Evolutionary conservation across 352 stramenopile genomes (phyloP).

Genomic region (Phytopythium litorale): DNA sequence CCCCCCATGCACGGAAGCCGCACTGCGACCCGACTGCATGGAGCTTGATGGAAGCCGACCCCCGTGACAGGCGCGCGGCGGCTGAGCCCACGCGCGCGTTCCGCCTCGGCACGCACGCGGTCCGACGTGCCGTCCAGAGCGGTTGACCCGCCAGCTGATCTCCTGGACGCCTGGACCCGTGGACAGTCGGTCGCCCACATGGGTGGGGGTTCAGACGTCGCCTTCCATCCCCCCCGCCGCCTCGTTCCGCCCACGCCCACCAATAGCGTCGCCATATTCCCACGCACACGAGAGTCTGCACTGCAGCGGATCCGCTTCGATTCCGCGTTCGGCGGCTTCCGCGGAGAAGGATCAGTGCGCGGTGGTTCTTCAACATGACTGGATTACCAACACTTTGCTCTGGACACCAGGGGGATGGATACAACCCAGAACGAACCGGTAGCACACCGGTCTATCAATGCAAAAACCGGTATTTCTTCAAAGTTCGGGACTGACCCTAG

Average conservation of each 20-base stretch:
- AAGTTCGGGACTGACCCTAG: neutral
- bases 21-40: neutral
- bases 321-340: neutral
- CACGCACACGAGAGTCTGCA: no score
- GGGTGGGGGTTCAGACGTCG: no score
- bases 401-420: neutral
- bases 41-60: no score
- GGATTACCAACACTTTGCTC: neutral
- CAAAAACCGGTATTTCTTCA: neutral
- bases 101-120: neutral
- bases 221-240: no score
- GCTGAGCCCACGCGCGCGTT: neutral
- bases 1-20: no score
- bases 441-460: neutral
- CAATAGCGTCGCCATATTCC: no score
- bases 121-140: neutral
- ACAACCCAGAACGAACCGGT: neutral
- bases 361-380: slow-evolving; percentile 4
- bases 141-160: no score
- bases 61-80: neutral
- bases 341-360: neutral
- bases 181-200: no score
- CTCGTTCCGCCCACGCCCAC: no score
- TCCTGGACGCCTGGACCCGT: no score
- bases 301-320: no score